Evolutionary conservation across 2,329 filamentous ascomycete species (phyloP).

Genomic region (Ophiostoma sp.): DNA sequence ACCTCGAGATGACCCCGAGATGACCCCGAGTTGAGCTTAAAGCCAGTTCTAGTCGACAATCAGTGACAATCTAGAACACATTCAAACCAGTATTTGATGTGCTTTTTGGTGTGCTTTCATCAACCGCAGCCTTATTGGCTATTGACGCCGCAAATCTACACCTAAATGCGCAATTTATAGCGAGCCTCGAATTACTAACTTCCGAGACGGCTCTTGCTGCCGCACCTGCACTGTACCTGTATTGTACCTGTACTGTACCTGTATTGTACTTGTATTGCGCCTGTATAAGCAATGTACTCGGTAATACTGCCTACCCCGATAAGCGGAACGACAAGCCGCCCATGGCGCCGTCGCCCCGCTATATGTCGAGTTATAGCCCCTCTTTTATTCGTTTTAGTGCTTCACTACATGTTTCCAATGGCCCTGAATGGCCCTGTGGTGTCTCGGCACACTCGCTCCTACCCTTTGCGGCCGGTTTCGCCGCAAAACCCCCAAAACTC

Average conservation of each 20-base stretch:
- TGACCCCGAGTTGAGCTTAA: no score
- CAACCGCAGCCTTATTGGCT: conserved; percentile 16
- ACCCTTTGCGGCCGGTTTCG: conserved; percentile 1
- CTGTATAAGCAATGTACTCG: no score
- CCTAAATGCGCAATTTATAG: not conserved
- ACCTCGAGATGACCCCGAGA: no score
- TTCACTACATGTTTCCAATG: conserved; percentile 11
- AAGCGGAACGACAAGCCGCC: not conserved
- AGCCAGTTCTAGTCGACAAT: no score
- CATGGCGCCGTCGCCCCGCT: conserved; percentile 8
- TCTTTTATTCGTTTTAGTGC: not conserved
- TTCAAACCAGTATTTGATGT: not conserved
- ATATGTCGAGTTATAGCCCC: not conserved
- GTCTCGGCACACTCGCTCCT: conserved; percentile 8
- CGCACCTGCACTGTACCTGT: not conserved
- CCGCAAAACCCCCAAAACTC: not conserved
- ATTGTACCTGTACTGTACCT: not conserved
- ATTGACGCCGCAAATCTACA: conserved; percentile 3
- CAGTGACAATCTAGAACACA: not conserved
- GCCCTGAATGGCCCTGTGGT: not conserved
- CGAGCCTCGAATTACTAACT: conserved; percentile 1
- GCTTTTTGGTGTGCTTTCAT: not conserved
- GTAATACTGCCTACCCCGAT: not conserved
- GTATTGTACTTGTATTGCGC: not conserved
- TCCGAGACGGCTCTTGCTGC: conserved; percentile 1